A percentile compares a stretch with the other conserved stretches of the same genome.
Conservation (phyloP, 2,329 filamentous ascomycete genomes). For the Sarocladium strictum region DNA sequence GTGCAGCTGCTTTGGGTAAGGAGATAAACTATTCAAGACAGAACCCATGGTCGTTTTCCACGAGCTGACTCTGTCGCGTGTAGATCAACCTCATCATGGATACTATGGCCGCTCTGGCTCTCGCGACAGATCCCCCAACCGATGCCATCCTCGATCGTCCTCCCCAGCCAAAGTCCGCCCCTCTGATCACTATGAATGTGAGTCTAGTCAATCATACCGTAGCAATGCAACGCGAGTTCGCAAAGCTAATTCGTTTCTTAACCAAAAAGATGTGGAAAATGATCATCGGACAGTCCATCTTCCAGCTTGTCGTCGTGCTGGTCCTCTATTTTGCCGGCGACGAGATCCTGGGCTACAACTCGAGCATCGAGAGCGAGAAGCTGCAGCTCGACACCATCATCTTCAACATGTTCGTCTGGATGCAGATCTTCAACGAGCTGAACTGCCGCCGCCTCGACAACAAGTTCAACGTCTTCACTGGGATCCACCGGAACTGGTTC, state of each 20-base stretch:
- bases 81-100: constrained; percentile 62
- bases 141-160: constrained; percentile 49
- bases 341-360: constrained; percentile 45
- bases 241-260: background rate
- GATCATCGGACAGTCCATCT: constrained; percentile 56
- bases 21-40: too few relatives aligned
- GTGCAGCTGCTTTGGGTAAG: constrained; percentile 58
- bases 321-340: constrained; percentile 56
- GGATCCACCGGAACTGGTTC: constrained; percentile 47
- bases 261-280: constrained; percentile 64
- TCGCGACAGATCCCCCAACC: constrained; percentile 58
- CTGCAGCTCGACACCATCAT: constrained; percentile 53
- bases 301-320: constrained; percentile 53
- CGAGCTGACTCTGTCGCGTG: background rate
- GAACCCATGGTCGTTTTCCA: too few relatives aligned
- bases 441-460: constrained; percentile 60
- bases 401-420: constrained; percentile 68
- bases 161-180: constrained; percentile 56
- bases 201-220: too few relatives aligned
- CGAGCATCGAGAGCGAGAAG: constrained; percentile 28
- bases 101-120: constrained; percentile 59
- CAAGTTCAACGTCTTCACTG: constrained; percentile 54
- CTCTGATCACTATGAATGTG: constrained; percentile 60
- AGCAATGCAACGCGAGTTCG: background rate
- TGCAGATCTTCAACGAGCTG: constrained; percentile 67